Evolutionary conservation across 139 green algal genomes (phyloP).

Genomic region (Monoraphidium neglectum): DNA sequence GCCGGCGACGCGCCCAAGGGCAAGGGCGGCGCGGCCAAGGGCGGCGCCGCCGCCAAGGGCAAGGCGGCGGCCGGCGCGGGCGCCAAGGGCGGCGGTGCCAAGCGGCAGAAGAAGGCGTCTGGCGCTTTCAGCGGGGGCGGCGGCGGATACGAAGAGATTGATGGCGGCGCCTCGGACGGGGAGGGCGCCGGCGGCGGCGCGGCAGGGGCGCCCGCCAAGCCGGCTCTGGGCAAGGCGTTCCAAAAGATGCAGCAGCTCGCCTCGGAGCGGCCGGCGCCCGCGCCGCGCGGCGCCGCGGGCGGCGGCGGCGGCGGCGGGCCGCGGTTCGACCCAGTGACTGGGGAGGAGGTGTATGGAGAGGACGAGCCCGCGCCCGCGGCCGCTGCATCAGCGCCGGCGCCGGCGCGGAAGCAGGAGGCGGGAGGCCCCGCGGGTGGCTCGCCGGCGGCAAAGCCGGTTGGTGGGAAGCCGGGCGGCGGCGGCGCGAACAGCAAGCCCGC

Average conservation of each 20-base stretch:
- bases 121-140: too few species aligned
- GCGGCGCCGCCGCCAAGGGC: too few species aligned
- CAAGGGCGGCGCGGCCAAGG: too few species aligned
- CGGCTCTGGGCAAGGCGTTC: too few species aligned
- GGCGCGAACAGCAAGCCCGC: background rate
- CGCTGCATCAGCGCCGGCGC: background rate
- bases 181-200: too few species aligned
- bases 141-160: too few species aligned
- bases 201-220: too few species aligned
- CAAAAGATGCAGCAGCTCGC: background rate
- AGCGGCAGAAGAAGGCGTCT: too few species aligned
- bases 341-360: slow-evolving; percentile 32
- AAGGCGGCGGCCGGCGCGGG: too few species aligned
- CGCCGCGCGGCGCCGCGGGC: background rate
- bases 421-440: background rate
- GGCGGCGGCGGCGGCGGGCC: slow-evolving; percentile 8
- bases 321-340: slow-evolving; percentile 23
- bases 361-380: slow-evolving; percentile 4
- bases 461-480: background rate
- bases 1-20: too few species aligned
- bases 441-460: background rate
- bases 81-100: too few species aligned
- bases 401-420: background rate
- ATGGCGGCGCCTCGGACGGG: too few species aligned
- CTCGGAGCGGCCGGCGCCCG: background rate